Base-by-base conservation (phyloP, 257 asterid genomes). In the Fraxinus quadrangulata region DNA sequence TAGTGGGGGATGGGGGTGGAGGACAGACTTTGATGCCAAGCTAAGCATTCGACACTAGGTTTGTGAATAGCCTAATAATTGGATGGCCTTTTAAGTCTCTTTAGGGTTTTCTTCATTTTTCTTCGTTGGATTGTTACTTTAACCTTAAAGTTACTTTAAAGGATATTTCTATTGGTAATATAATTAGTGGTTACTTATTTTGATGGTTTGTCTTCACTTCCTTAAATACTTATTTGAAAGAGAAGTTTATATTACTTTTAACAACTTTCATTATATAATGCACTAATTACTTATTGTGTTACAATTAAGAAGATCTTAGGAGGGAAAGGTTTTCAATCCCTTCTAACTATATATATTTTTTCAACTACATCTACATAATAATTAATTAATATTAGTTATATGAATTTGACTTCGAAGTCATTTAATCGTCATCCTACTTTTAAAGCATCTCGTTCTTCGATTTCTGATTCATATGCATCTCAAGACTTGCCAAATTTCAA, bases 11-110 rank as follows among this genome's bases (percentile, higher is more conserved):
- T 21, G 69, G 34, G 17, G 17, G 67, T 63, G 69, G 34, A 23
- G 6, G 33, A 63, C 69, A 63, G 9, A 26, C 69, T 63, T 63
- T 63, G 69, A 63, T 63, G 69, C 69, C 33, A 63, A 63, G 69
- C 69, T 61, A 61, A 23, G 68, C 68, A 61, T 7, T 61, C 33
- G 0, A 59, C 30, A 23, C 67, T 24, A 54, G 65, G 24, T 54
- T 19, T 54, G 24, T 54, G 26, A 19, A 54, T 54, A 63, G 69
- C 69, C 28, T 24, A 63, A 63, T 63, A 23, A 63, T 63, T 63
- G 69, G 69, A 24, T 63, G 33, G 16, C 34, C 68, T 23, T 61
- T 24, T 12, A 23, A 7, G 16, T 9, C 34, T 61, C 30, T 61
- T 23, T 19, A 23, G 1, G 14, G 14, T 61, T 23, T 61, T 61